Evolutionary conservation across 305 asterid species (phyloP), one percentile per base, ranked within the genome.

Genomic region (Fraxinus sp.): DNA sequence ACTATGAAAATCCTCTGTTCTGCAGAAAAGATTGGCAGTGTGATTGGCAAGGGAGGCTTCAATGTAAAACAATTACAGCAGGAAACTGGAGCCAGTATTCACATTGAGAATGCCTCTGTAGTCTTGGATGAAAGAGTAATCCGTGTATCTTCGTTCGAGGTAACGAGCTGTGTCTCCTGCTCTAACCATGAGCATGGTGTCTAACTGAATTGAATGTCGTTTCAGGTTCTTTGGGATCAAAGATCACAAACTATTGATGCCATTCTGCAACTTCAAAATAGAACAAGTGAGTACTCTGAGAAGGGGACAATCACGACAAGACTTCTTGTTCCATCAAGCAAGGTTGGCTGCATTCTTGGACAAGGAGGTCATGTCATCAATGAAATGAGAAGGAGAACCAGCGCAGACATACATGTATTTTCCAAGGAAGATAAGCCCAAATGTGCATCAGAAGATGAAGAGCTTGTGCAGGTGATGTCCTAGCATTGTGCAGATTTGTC

Each of bases 301-400:
- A 87, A 90, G 57, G 97, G 98, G 35, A 85, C 89, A 70, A 87
- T 92, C 86, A 91, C 90, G 2, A 94, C 97, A 28, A 88, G 92
- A 81, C 97, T 95, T 84, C 94, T 95, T 72, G 94, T 93, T 72
- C 92, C 94, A 35, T 92, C 98, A 32, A 90, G 87, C 88, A 95
- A 90, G 90, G 97, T 95, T 83, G 98, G 97, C 74, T 93, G 98
- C 90, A 84, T 95, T 89, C 90, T 93, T 87, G 90, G 98, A 82
- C 93, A 95, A 91, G 95, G 94, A 79, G 97, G 98, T 70, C 92
- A 87, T 75, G 88, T 95, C 73, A 92, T 93, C 84, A 95, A 88
- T 87, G 98, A 92, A 87, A 91, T 93, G 97, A 90, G 98, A 82
- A 91, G 95, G 89, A 90, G 98, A 84, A 94, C 95, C 7, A 88